Evolutionary conservation across 352 stramenopile genomes (phyloP).

Genomic region (Globisporangium iwayamae): DNA sequence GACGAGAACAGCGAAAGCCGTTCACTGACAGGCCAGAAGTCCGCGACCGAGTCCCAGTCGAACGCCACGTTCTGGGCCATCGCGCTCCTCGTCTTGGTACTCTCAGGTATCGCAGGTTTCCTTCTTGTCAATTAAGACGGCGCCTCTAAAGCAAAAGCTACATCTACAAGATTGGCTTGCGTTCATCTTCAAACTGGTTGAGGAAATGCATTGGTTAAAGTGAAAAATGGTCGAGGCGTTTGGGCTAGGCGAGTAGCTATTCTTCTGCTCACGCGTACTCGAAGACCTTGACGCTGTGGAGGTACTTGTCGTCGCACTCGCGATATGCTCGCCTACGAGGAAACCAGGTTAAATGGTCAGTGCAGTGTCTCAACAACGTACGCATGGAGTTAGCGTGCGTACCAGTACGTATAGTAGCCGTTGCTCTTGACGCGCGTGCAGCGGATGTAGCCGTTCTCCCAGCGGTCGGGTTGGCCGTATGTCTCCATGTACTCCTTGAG

Average conservation of each 20-base stretch:
- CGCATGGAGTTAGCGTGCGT: neutral
- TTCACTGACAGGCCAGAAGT: neutral
- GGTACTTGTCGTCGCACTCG: slow-evolving; percentile 82
- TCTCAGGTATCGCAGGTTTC: slow-evolving; percentile 31
- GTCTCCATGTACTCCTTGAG: slow-evolving; percentile 81
- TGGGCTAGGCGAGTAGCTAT: neutral
- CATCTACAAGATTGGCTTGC: neutral
- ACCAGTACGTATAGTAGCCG: slow-evolving; percentile 84
- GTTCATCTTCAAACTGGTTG: neutral
- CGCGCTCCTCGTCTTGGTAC: slow-evolving; percentile 31
- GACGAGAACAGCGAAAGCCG: neutral
- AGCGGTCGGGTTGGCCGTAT: slow-evolving; percentile 68
- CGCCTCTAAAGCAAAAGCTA: neutral
- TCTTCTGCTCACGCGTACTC: slow-evolving; percentile 46
- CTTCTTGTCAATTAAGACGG: slow-evolving; percentile 17
- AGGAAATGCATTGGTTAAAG: neutral
- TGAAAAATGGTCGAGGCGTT: neutral
- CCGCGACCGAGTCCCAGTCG: slow-evolving; percentile 9
- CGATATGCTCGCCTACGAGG: slow-evolving; percentile 42
- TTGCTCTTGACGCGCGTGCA: slow-evolving; percentile 82
- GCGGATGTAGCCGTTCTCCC: slow-evolving; percentile 70
- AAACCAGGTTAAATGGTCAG: neutral
- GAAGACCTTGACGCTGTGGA: slow-evolving; percentile 76
- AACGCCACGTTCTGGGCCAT: slow-evolving; percentile 33
- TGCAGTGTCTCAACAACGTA: too few relatives aligned